Conservation (phyloP, 2,329 filamentous ascomycete genomes). For the Leptographium procerum region DNA sequence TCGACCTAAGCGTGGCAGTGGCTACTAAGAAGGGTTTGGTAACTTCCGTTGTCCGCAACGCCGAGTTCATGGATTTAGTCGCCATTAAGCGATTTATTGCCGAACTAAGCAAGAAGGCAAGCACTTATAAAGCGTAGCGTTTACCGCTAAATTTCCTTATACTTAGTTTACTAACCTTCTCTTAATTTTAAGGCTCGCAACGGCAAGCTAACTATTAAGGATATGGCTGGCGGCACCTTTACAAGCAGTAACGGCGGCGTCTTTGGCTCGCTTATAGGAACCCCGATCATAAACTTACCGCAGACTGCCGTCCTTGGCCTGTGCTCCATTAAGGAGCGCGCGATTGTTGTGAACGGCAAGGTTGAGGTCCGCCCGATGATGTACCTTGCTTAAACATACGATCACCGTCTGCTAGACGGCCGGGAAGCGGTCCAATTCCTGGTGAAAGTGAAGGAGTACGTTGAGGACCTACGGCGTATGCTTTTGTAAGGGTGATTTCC, state of each 20-base stretch:
- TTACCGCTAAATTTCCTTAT: not conserved
- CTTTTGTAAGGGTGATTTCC: too few species aligned
- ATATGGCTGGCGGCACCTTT: slow-evolving; percentile 97
- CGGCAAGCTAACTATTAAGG: slow-evolving; percentile 94
- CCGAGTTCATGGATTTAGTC: slow-evolving; percentile 77
- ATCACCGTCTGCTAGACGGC: slow-evolving; percentile 90
- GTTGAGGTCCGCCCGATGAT: slow-evolving; percentile 98
- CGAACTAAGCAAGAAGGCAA: slow-evolving; percentile 87
- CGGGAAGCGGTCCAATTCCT: slow-evolving; percentile 93
- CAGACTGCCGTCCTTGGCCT: slow-evolving; percentile 87
- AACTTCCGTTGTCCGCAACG: slow-evolving; percentile 90
- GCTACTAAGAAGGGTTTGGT: slow-evolving; percentile 96
- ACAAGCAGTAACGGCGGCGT: slow-evolving; percentile 97
- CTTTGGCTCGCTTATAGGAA: slow-evolving; percentile 94
- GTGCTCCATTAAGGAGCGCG: slow-evolving; percentile 92
- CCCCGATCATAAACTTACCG: slow-evolving; percentile 94
- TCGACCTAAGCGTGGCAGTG: slow-evolving; percentile 94
- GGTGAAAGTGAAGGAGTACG: slow-evolving; percentile 94
- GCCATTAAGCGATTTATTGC: slow-evolving; percentile 87
- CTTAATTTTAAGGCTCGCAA: slow-evolving; percentile 60
- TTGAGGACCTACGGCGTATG: slow-evolving; percentile 92
- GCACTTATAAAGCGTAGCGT: slow-evolving; percentile 10
- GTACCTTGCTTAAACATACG: slow-evolving; percentile 96
- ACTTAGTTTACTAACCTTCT: not conserved
- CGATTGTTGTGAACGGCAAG: slow-evolving; percentile 84